Conservation (phyloP, 345 rosid genomes). For the Lepidium africanum region DNA sequence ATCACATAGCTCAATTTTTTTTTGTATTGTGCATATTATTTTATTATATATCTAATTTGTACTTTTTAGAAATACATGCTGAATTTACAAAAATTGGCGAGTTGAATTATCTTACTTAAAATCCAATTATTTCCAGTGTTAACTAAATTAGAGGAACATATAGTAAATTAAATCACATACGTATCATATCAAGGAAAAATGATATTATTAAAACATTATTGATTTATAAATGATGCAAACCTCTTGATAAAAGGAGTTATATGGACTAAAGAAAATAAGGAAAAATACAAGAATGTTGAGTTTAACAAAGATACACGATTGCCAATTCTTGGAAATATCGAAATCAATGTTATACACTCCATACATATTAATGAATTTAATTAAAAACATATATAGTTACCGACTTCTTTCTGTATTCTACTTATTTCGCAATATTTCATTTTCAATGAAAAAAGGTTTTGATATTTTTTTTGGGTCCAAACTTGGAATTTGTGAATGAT, state of each 20-base stretch:
- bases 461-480: background rate
- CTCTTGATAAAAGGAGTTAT: background rate
- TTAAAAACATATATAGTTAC: background rate
- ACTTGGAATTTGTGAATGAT: background rate
- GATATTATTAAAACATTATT: background rate
- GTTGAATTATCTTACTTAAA: no score
- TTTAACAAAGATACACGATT: constrained; percentile 3
- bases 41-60: no score
- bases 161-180: background rate
- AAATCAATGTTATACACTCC: constrained; percentile 3
- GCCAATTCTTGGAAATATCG: background rate
- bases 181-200: background rate
- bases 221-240: background rate
- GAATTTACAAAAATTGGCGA: no score
- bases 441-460: background rate
- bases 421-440: background rate
- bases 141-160: background rate
- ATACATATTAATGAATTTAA: background rate
- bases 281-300: background rate
- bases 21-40: no score
- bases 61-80: no score
- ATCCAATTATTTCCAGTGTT: background rate
- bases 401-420: background rate
- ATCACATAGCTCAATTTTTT: no score
- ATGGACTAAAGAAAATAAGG: background rate